Evolutionary conservation across 2,329 filamentous ascomycete species (phyloP).

Genomic region (Amauroascus verrucosus): DNA sequence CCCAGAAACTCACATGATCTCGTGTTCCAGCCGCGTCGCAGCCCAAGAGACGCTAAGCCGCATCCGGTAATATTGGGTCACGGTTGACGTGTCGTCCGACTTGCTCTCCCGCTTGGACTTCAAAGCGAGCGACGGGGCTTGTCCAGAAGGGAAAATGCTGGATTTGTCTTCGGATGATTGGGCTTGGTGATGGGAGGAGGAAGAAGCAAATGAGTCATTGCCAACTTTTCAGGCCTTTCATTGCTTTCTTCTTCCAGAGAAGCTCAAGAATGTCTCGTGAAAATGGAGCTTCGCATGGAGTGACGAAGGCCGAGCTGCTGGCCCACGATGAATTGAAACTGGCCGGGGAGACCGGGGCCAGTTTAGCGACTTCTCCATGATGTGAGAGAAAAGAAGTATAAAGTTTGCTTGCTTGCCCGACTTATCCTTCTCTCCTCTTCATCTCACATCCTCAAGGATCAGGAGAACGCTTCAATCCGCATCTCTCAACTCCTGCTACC

Average conservation of each 20-base stretch:
- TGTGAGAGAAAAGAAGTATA: not conserved
- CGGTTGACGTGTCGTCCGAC: not conserved
- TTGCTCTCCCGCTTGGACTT: not conserved
- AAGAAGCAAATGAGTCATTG: no score
- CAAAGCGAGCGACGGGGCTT: no score
- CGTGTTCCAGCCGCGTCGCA: slow-evolving; percentile 8
- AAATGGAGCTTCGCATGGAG: not conserved
- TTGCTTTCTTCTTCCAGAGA: no score
- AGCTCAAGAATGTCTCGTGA: no score
- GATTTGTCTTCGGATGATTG: not conserved
- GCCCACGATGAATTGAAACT: not conserved
- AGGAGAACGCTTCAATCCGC: not conserved
- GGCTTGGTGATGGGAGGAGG: not conserved
- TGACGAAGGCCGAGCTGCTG: not conserved
- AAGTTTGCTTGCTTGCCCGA: not conserved
- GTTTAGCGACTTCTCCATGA: not conserved
- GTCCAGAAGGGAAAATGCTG: no score
- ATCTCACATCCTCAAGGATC: not conserved
- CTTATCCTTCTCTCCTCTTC: not conserved
- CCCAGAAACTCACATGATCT: slow-evolving; percentile 9
- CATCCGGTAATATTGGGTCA: slow-evolving; percentile 6
- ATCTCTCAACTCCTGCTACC: not conserved
- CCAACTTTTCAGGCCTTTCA: no score
- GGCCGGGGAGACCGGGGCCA: no score
- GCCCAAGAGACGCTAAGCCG: slow-evolving; percentile 1